A percentile compares a stretch with the other conserved stretches of the same genome.
These are phyloP conservation scores for Collybia sp. DNA, from an alignment of 768 basidiomycete genomes.

Conservation along the genomic window DNA sequence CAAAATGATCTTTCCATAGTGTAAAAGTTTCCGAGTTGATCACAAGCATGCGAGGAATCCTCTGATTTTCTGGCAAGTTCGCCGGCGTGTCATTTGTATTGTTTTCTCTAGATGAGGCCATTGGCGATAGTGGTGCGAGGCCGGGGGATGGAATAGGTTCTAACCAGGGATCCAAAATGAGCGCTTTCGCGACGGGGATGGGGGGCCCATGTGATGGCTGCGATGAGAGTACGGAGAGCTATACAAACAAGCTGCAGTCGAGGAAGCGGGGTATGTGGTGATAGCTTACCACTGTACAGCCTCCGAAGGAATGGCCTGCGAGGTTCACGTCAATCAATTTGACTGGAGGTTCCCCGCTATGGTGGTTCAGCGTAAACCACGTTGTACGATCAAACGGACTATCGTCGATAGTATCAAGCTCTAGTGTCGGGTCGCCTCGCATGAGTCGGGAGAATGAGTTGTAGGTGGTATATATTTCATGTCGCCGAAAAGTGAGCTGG, in stretches of 20 bases:
- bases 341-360: conserved; percentile 21
- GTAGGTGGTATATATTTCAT: conserved; percentile 66
- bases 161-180: conserved; percentile 83
- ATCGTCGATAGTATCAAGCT: conserved; percentile 34
- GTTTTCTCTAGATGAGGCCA: conserved; percentile 3
- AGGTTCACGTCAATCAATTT: conserved; percentile 31
- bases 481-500: conserved; percentile 65
- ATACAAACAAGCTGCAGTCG: conserved; percentile 8
- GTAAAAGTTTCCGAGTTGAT: conserved; percentile 79
- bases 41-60: conserved; percentile 45
- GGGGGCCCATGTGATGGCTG: conserved; percentile 34
- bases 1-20: conserved; percentile 74
- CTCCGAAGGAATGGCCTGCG: conserved; percentile 43
- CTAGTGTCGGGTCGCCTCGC: conserved; percentile 21
- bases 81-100: conserved; percentile 3
- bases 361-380: conserved; percentile 28
- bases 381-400: conserved; percentile 29
- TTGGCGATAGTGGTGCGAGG: conserved; percentile 26
- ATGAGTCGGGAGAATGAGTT: conserved; percentile 55
- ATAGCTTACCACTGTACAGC: conserved; percentile 37
- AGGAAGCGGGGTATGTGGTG: not conserved
- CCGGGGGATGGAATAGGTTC: conserved; percentile 67
- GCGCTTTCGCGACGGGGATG: conserved; percentile 51
- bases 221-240: conserved; percentile 57
- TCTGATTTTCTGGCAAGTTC: not conserved